Evolutionary conservation across 2,329 filamentous ascomycete species (phyloP), one percentile per base, ranked within the genome.

Genomic region (Fusarium veterinarium): DNA sequence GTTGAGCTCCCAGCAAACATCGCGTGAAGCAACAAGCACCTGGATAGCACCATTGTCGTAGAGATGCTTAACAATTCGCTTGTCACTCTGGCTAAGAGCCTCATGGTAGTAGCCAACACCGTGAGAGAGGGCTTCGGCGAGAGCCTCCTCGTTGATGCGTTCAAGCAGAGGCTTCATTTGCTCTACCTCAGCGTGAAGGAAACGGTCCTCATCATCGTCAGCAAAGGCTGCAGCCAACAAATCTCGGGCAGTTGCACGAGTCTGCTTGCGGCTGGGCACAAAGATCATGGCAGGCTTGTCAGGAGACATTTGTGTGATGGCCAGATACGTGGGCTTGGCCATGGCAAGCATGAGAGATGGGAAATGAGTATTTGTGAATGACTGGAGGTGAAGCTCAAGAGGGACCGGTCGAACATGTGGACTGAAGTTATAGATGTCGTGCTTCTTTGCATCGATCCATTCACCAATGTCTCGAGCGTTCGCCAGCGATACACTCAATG

Each of bases 381-480:
- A 95, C 82, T 99, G 96, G 52, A 99, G 92, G 80, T 98, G 95
- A 64, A 99, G 89, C 81, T 98, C 95, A 37, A 99, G 85, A 28
- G 95, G 95, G 23, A 98, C 91, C 3, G 95, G 93, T 63, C 97
- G 92, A 69, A 95, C 91, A 78, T 95, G 92, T 5, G 96, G 96
- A 77, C 94, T 97, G 85, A 99, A 99, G 84, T 99, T 99, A 87
- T 95, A 99, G 72, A 97, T 97, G 53, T 96, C 97, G 80, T 99
- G 96, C 85, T 98, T 98, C 81, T 91, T 97, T 12, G 95, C 96
- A 74, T 97, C 96, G 75, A 99, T 95, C 96, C 96, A 99, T 83
- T 98, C 96, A 57, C 95, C 95, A 77, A 99, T 90, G 78, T 99
- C 96, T 66, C 95, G 90, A 55, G 95, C 95, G 80, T 98, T 98